Percentiles rank a stretch among this genome's conserved stretches.
Conservation (phyloP, 164 flowering plant species). For the Houttuynia cordata region DNA sequence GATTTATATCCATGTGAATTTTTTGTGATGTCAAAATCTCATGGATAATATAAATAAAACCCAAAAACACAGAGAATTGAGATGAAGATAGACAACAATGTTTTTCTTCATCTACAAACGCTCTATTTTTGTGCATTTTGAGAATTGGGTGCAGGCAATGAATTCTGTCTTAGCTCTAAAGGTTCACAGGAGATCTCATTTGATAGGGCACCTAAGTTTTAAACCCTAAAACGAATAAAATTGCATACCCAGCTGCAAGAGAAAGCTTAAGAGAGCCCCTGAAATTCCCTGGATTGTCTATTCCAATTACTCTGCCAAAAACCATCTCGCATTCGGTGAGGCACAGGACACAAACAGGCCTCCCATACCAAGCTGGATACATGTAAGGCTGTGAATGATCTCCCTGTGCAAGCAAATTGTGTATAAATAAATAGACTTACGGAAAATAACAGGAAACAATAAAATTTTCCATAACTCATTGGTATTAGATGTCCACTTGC, state of each 20-base stretch:
- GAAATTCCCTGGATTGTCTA: conserved; percentile 63
- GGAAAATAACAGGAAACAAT: not conserved
- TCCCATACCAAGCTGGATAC: conserved; percentile 58
- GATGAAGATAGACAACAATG: too few relatives aligned
- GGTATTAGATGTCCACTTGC: conserved; percentile 12
- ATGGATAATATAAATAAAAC: too few relatives aligned
- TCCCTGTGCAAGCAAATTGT: conserved; percentile 32
- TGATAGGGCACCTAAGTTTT: not conserved
- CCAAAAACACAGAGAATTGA: too few relatives aligned
- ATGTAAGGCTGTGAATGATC: conserved; percentile 77
- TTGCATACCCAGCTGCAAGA: conserved; percentile 61
- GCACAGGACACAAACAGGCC: conserved; percentile 54
- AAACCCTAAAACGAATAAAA: not conserved
- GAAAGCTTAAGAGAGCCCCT: conserved; percentile 68
- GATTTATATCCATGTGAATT: too few relatives aligned
- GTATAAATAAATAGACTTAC: not conserved
- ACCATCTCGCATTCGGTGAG: conserved; percentile 78
- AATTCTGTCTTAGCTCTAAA: too few relatives aligned
- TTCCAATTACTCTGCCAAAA: conserved; percentile 52
- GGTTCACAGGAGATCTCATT: not conserved
- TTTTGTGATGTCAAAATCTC: too few relatives aligned
- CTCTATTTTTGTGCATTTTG: too few relatives aligned
- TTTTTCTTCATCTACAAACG: too few relatives aligned
- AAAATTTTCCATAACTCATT: not conserved
- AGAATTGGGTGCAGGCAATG: too few relatives aligned